Evolutionary conservation across 495 filamentous ascomycete genomes (phyloP).

Genomic region (Talaromyces nanjingensis): DNA sequence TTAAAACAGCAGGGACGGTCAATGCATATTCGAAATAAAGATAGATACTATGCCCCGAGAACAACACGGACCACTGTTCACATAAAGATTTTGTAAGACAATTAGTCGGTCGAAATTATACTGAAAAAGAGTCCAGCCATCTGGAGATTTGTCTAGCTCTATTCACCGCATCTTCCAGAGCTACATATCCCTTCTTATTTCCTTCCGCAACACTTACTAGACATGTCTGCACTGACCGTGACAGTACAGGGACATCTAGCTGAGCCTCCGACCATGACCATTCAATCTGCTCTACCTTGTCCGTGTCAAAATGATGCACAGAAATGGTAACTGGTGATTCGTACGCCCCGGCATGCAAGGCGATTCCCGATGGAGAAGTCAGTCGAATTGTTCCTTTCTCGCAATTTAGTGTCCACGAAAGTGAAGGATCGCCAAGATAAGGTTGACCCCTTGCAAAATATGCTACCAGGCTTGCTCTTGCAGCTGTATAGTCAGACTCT

Average conservation of each 20-base stretch:
- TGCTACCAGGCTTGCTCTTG: slow-evolving; percentile 7
- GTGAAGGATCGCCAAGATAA: slow-evolving; percentile 7
- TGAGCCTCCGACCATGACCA: slow-evolving; percentile 9
- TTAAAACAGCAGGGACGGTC: neutral
- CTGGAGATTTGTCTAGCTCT: slow-evolving; percentile 5
- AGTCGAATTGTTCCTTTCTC: slow-evolving; percentile 9
- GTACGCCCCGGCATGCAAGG: neutral
- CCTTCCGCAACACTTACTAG: slow-evolving; percentile 4
- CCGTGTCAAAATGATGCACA: slow-evolving; percentile 1
- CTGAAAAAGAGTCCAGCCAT: slow-evolving; percentile 7
- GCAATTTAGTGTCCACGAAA: slow-evolving; percentile 7
- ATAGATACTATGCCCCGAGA: neutral
- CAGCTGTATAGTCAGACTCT: neutral
- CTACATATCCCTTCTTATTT: slow-evolving; percentile 5
- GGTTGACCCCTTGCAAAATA: slow-evolving; percentile 9
- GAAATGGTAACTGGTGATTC: slow-evolving; percentile 6
- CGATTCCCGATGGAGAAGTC: slow-evolving; percentile 6
- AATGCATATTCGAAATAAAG: neutral
- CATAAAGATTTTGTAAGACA: neutral
- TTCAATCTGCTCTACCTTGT: neutral
- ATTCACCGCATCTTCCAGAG: slow-evolving; percentile 5
- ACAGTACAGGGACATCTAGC: neutral
- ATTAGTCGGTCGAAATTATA: neutral
- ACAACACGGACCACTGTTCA: neutral
- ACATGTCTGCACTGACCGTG: slow-evolving; percentile 6